Evolutionary conservation across 163 green algal species (phyloP), one percentile per base, ranked within the genome.

Genomic region (Trebouxiophyceae sp.): DNA sequence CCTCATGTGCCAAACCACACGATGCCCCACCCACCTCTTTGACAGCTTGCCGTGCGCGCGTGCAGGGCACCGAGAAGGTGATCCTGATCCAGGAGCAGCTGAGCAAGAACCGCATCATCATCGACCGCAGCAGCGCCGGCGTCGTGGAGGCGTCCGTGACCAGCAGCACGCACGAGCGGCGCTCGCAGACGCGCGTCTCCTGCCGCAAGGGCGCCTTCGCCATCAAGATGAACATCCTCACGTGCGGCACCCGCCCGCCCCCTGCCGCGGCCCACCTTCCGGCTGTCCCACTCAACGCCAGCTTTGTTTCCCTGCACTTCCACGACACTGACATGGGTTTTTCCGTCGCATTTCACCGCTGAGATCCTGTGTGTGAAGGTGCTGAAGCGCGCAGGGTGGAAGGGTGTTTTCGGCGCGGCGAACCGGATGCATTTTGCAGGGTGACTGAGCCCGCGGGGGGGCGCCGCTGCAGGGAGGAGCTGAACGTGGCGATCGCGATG

Each of bases 71-170:
- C 19, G 88, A 95, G 73, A 95, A 97, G 79, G 93, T 98, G 5
- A 97, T 99, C 62, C 81, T 99, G 8, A 99, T 98, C 76, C 94
- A 99, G 76, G 94, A 99, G 84, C 93, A 99, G 83, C 85, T 99
- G 63, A 88, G 72, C 65, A 99, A 98, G 81, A 99, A 99, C 79
- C 82, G 94, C 59, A 96, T 99, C 76, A 96, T 99, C 76, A 90
- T 99, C 62, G 93, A 98, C 77, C 79, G 81, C 0, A 90, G 86
- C 68, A 64, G 74, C 70, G 47, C 83, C 54, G 68, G 74, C 54
- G 58, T 66, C 55, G 45, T 84, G 12, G 69, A 73, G 24, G 81
- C 87, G 28, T 84, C 73, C 6, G 92, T 97, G 6, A 97, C 91
- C 47, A 89, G 71, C 66, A 92, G 82, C 67, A 99, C 94, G n/a